These are phyloP conservation scores for Artemisia tridentata DNA, from an alignment of 129 eudicot genomes.

Conservation along the genomic window DNA sequence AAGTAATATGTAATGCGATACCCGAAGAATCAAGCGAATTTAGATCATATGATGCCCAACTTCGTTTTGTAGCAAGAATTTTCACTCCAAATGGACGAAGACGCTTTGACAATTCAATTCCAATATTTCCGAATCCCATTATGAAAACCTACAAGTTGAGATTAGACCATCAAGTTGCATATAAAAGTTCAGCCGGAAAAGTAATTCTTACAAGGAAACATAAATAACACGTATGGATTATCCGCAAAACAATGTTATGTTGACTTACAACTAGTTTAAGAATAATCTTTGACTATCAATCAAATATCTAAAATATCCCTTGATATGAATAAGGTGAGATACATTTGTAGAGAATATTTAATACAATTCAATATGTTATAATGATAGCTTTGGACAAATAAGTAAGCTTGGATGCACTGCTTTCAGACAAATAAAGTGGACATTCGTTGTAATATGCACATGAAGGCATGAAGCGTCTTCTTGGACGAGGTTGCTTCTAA, in stretches of 20 bases:
- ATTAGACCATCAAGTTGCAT: not conserved
- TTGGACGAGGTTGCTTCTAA: too few relatives aligned
- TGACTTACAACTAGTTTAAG: too few relatives aligned
- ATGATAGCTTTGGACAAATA: too few relatives aligned
- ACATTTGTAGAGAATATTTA: too few relatives aligned
- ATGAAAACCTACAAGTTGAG: slow-evolving; percentile 64
- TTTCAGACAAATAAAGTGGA: too few relatives aligned
- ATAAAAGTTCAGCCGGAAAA: not conserved
- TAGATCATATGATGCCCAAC: slow-evolving; percentile 46
- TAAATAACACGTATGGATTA: not conserved
- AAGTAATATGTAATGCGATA: slow-evolving; percentile 15
- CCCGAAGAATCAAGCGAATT: slow-evolving; percentile 29
- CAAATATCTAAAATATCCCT: too few relatives aligned
- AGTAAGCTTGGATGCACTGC: too few relatives aligned
- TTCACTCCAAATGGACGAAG: slow-evolving; percentile 88
- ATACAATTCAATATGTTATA: too few relatives aligned
- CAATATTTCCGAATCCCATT: slow-evolving; percentile 90
- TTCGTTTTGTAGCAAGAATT: slow-evolving; percentile 87
- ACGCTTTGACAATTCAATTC: slow-evolving; percentile 74
- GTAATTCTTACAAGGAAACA: not conserved
- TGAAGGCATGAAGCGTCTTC: too few relatives aligned
- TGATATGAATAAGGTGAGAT: too few relatives aligned
- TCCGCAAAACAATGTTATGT: not conserved
- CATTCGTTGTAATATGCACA: too few relatives aligned
- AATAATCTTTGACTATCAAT: too few relatives aligned